phyloP scores from a whole-genome alignment of 495 filamentous ascomycete genomes.

The Lasiosphaeris hirsuta region DNA sequence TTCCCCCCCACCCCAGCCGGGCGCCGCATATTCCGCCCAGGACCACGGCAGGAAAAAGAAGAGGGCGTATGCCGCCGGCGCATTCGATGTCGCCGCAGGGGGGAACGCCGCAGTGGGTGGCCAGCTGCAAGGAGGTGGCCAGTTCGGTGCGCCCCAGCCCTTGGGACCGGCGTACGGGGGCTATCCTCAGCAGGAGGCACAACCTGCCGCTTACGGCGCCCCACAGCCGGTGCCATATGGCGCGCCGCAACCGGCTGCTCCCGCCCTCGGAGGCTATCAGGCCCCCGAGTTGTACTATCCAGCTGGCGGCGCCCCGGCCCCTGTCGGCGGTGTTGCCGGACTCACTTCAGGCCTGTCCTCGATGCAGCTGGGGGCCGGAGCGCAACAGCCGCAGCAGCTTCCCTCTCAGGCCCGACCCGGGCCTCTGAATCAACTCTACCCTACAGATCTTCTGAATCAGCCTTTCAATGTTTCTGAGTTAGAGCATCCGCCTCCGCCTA shows the following conservation, averaged over 20 bases:
- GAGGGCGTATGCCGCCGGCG: conserved; percentile 86
- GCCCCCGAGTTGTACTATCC: conserved; percentile 65
- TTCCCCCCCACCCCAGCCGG: conserved; percentile 37
- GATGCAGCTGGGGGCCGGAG: conserved; percentile 65
- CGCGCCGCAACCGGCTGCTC: conserved; percentile 39
- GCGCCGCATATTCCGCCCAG: conserved; percentile 37
- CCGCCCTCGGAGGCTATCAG: conserved; percentile 56
- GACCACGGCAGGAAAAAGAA: conserved; percentile 73
- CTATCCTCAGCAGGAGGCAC: conserved; percentile 60
- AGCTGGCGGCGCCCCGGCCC: conserved; percentile 41
- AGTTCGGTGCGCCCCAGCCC: conserved; percentile 34
- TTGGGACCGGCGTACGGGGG: conserved; percentile 49
- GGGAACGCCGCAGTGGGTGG: conserved; percentile 70
- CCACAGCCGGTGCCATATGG: conserved; percentile 46
- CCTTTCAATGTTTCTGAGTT: conserved; percentile 92
- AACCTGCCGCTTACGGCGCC: conserved; percentile 51
- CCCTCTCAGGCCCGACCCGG: conserved; percentile 50
- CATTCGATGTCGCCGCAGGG: conserved; percentile 88
- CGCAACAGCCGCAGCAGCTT: conserved; percentile 52
- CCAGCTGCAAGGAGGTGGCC: conserved; percentile 35
- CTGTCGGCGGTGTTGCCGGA: conserved; percentile 58
- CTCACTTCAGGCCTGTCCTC: conserved; percentile 81
- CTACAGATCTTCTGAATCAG: conserved; percentile 85
- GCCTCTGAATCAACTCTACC: conserved; percentile 81
- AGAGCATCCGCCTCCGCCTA: conserved; percentile 86